Evolutionary conservation across 169 alveolate species (phyloP).

Genomic region (Miamiensis avidus): DNA sequence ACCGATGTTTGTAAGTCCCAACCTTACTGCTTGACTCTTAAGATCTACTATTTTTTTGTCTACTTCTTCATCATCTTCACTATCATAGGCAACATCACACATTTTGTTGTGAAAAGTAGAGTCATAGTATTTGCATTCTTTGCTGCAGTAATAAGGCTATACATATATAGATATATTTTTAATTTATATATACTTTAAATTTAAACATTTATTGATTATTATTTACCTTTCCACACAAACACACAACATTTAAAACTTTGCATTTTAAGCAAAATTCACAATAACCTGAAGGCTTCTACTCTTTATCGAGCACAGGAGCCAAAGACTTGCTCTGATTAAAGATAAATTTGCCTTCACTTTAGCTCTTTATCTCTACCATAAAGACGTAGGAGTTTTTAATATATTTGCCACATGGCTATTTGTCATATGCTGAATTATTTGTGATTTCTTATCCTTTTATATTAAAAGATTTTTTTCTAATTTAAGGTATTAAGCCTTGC

Average conservation of each 20-base stretch:
- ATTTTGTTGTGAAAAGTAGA: constrained; percentile 31
- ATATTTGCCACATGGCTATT: not conserved
- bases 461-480: not conserved
- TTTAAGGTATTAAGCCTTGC: not conserved
- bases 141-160: constrained; percentile 18
- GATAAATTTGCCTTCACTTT: too few relatives aligned
- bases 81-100: constrained; percentile 35
- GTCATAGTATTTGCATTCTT: constrained; percentile 39
- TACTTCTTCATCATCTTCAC: constrained; percentile 43
- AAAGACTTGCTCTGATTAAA: too few relatives aligned
- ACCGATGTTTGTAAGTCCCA: constrained; percentile 83
- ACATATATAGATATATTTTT: too few relatives aligned
- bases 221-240: not conserved
- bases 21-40: constrained; percentile 43
- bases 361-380: not conserved
- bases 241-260: not conserved
- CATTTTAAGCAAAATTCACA: not conserved
- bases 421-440: too few relatives aligned
- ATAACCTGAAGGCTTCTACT: not conserved
- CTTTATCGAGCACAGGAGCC: not conserved
- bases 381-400: not conserved
- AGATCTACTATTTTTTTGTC: constrained; percentile 1
- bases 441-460: not conserved
- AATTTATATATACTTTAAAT: not conserved
- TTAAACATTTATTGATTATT: too few relatives aligned